Base-by-base conservation (phyloP, 2,329 filamentous ascomycete species). In the Hymenoscyphus albidus region DNA sequence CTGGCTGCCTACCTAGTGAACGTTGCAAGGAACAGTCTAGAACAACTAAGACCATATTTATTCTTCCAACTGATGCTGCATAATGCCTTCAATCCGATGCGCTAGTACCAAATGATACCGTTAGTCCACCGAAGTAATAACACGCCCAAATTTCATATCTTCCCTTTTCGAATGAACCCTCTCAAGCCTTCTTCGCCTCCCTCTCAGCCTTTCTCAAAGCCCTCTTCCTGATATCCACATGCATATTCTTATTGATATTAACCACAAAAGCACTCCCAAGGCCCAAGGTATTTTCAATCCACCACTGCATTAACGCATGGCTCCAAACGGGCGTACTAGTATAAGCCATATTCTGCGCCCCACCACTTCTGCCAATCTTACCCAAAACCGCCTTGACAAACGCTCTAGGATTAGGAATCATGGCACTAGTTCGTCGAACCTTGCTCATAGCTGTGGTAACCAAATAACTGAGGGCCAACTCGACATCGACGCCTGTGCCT, bases 381-480 rank as follows among this genome's bases (percentile, higher is more conserved):
- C 84, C 80, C 65, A 99, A 80, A 0, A 90, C 86, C 6, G 91
- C 82, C 72, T 85, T 86, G 64, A 99, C 95, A 76, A 98, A 98
- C 62, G 83, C 81, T 76, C 88, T 89, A 14, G 94, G 90, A 65
- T 84, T 92, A 10, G 95, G 95, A 57, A 98, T 90, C 64, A 93
- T 80, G 57, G 88, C 78, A 68, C 86, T 94, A 0, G 92, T 81
- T 64, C 88, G 89, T 73, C 92, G 89, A 72, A 99, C 87, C 84
- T 99, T 99, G 79, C 90, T 94, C 95, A 99, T 99, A 74, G 94
- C 92, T 0, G 92, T 94, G 4, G 93, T 96, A 73, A 99, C 91
- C 58, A 99, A 86, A 77, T 99, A 96, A 72, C 90, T 93, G 71
- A 98, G 85, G 35, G 96, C 89, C 59, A 98, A 86, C 78, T 98